These are phyloP conservation scores for Beta vulgaris DNA, from an alignment of 148 eudicot genomes.

Conservation along the genomic window DNA sequence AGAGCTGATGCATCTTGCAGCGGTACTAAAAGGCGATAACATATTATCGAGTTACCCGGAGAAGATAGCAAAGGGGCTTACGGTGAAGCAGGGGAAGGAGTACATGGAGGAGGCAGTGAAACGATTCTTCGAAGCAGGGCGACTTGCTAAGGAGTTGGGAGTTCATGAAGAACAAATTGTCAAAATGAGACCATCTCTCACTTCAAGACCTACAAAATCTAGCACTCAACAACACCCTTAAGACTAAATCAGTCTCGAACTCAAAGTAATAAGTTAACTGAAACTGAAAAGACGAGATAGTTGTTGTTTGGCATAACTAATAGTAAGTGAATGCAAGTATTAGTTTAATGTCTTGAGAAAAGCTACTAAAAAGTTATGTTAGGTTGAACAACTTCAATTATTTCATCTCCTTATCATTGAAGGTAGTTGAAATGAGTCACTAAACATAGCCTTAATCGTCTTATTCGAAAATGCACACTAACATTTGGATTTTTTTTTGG, in stretches of 20 bases:
- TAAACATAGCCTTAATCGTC: no score
- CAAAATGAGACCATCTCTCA: constrained; percentile 80
- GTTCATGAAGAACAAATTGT: constrained; percentile 62
- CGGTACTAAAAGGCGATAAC: constrained; percentile 77
- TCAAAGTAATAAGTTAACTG: no score
- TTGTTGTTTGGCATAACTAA: no score
- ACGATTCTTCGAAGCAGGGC: constrained; percentile 61
- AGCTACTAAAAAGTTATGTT: no score
- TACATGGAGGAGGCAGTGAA: constrained; percentile 75
- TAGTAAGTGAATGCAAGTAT: no score
- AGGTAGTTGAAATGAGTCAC: no score
- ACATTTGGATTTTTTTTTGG: no score
- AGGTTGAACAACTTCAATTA: no score
- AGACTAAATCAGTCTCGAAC: neutral
- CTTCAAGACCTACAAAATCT: constrained; percentile 49
- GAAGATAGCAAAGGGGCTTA: constrained; percentile 53
- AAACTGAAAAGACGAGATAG: no score
- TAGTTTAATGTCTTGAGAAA: no score
- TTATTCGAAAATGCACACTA: no score
- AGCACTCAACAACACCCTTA: constrained; percentile 11
- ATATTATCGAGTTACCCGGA: constrained; percentile 41
- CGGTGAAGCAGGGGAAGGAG: constrained; percentile 59
- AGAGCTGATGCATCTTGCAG: constrained; percentile 76
- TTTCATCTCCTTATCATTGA: no score
- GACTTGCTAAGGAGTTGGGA: constrained; percentile 67